Evolutionary conservation across 352 stramenopile genomes (phyloP), one percentile per base, ranked within the genome.

Genomic region (Phytophthora sp.): DNA sequence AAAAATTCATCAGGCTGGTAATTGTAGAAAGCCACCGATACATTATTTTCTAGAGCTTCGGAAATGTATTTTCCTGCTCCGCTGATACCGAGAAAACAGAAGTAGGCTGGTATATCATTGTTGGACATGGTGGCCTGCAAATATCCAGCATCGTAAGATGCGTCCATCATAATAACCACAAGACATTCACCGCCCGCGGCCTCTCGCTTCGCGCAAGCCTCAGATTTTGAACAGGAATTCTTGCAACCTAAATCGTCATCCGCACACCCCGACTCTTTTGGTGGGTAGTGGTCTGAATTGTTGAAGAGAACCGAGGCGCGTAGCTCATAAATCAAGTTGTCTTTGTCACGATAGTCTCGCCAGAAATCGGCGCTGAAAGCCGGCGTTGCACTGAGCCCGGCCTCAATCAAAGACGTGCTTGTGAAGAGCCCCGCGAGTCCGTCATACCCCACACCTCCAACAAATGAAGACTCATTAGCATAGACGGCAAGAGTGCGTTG

Each of bases 1-100:
- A 82, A 72, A 24, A 88, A 74, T 7, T 69, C 43, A 28, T 86
- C 72, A 3, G 79, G 76, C 34, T 88, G 74, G 37, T 74, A 86
- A 43, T 82, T 64, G 39, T 84, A 84, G 44, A 86, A 88, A 6
- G 67, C 52, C 11, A 88, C 61, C 2, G 74, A 56, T 11, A 37
- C 57, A 5, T 73, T 54, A 4, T 45, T 75, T 11, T 43, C 39
- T 13, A 83, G 32, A 4, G 57, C 56, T 38, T 84, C 72, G 1
- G 54, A 49, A 4, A 76, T 54, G 21, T 77, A 81, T n/a, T 46
- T 39, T 1, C 49, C 41, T 12, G 68, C 45, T 11, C 46, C 42
- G 31, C 24, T 46, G 15, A 66, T 69, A 0, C 67, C 76, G 5
- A 83, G 32, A 10, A 85, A 84, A 48, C 64, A 89, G 43, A 76